Conservation (phyloP, 345 rosid genomes). For the Gossypium rotundifolium region DNA sequence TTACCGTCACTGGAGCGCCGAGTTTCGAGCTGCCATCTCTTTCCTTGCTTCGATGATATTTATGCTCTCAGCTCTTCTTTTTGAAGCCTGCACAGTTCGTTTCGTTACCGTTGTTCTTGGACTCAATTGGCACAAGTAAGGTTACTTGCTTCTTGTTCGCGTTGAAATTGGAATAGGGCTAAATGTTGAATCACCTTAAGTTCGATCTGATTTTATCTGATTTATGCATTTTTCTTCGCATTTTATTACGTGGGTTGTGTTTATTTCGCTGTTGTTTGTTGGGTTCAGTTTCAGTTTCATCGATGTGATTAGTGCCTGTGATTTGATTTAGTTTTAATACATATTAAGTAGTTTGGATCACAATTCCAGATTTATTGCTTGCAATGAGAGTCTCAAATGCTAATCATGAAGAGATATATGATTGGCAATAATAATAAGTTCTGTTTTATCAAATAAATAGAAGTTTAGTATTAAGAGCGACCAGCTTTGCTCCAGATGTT, state of each 20-base stretch:
- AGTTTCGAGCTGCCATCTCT: slow-evolving; percentile 64
- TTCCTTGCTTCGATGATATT: slow-evolving; percentile 71
- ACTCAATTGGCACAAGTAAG: slow-evolving; percentile 85
- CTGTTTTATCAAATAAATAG: too few relatives aligned
- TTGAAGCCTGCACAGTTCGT: slow-evolving; percentile 83
- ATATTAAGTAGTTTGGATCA: neutral
- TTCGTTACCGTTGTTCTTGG: slow-evolving; percentile 86
- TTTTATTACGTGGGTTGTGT: neutral
- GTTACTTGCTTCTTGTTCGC: neutral
- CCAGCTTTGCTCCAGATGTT: neutral
- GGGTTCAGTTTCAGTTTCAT: neutral
- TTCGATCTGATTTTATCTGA: neutral
- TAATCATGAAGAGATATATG: neutral
- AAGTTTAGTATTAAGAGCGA: neutral
- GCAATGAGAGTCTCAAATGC: neutral
- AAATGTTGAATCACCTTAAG: neutral
- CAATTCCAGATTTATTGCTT: neutral
- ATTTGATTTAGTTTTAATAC: neutral
- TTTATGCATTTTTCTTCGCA: neutral
- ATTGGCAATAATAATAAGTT: neutral
- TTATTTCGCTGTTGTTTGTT: neutral
- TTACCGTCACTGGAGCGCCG: slow-evolving; percentile 82
- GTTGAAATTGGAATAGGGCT: neutral
- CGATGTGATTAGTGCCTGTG: neutral
- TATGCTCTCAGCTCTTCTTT: slow-evolving; percentile 70